Percentiles rank a stretch among this genome's conserved stretches.
Conservation (phyloP, 2,329 filamentous ascomycete species). For the Aspergillus alliaceus region DNA sequence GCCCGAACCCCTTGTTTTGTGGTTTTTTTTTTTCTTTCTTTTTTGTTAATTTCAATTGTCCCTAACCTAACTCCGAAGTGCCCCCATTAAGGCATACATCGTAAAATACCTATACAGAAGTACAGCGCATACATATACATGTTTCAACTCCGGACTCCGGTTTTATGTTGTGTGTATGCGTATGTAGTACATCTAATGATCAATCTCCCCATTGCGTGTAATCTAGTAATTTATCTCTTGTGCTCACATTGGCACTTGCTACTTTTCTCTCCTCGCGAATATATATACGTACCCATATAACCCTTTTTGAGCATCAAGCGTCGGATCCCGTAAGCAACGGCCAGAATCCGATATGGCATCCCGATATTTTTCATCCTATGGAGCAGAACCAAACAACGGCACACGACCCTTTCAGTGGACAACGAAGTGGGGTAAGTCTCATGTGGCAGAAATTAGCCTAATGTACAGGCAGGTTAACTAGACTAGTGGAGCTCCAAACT, state of each 20-base stretch:
- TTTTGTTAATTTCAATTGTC: neutral
- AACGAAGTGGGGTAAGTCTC: conserved; percentile 14
- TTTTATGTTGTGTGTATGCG: neutral
- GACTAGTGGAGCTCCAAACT: conserved; percentile 4
- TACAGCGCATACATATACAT: no score
- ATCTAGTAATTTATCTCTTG: no score
- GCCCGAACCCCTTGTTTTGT: neutral
- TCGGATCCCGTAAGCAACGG: neutral
- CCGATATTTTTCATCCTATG: conserved; percentile 12
- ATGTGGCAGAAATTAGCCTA: conserved; percentile 19
- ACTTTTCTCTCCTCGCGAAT: no score
- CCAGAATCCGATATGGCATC: conserved; percentile 15
- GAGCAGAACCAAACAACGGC: conserved; percentile 7
- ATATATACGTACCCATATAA: no score
- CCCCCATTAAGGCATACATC: neutral
- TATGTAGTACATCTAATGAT: no score
- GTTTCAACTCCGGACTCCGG: conserved; percentile 5
- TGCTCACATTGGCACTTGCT: no score
- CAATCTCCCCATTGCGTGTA: no score
- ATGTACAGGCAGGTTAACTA: conserved; percentile 8
- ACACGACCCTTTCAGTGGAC: conserved; percentile 4
- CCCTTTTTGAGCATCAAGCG: no score
- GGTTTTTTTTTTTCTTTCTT: neutral
- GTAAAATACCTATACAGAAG: neutral
- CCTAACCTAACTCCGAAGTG: neutral